These are phyloP conservation scores for Talaromyces sp. DNA, from an alignment of 2,329 filamentous ascomycete species.

Conservation along the genomic window DNA sequence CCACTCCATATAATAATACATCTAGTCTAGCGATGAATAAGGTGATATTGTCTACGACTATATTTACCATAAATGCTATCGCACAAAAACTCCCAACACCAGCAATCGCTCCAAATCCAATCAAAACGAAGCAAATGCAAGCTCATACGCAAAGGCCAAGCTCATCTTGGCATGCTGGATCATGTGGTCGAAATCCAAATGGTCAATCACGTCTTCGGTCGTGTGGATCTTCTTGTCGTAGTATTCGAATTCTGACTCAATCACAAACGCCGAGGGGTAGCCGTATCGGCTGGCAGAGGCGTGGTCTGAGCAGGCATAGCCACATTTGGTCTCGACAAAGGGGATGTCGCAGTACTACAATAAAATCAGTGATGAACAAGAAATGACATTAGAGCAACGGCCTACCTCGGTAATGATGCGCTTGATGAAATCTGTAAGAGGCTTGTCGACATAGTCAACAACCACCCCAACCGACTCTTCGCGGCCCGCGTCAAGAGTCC, in stretches of 20 bases:
- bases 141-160: conserved; percentile 75
- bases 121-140: conserved; percentile 68
- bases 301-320: conserved; percentile 74
- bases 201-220: conserved; percentile 65
- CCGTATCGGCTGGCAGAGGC: conserved; percentile 62
- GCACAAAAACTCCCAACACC: not conserved
- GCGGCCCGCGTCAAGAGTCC: conserved; percentile 74
- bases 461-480: conserved; percentile 87
- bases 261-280: conserved; percentile 61
- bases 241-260: conserved; percentile 56
- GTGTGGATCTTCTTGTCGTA: conserved; percentile 68
- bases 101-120: not conserved
- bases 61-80: not conserved
- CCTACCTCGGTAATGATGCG: conserved; percentile 65
- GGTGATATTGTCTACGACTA: not conserved
- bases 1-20: not conserved
- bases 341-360: conserved; percentile 80
- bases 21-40: conserved; percentile 13
- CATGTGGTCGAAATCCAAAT: conserved; percentile 82
- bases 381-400: conserved; percentile 12
- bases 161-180: conserved; percentile 83
- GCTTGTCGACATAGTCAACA: conserved; percentile 80
- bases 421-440: conserved; percentile 86
- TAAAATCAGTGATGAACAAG: not conserved
- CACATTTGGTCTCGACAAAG: conserved; percentile 81